Evolutionary conservation across 2,329 filamentous ascomycete species (phyloP).

Genomic region (Ophiocordyceps camponoti-rufipedis): DNA sequence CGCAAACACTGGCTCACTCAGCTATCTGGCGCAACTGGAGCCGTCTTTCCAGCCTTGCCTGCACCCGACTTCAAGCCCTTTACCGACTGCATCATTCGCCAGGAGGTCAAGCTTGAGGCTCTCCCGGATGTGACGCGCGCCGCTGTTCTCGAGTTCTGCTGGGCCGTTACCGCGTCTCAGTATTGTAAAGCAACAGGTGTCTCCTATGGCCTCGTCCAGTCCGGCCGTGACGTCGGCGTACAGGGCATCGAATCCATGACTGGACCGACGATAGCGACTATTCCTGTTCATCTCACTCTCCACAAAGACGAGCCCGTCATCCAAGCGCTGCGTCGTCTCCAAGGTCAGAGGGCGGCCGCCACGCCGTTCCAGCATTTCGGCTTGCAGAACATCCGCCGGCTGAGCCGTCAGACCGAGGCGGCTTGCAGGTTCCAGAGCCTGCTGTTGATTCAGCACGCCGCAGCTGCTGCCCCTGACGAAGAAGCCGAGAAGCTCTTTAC

Average conservation of each 20-base stretch:
- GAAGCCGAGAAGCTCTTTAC: background rate
- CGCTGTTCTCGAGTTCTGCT: background rate
- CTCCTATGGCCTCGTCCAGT: constrained; percentile 1
- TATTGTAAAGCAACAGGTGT: background rate
- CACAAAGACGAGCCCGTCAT: background rate
- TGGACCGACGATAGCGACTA: constrained; percentile 2
- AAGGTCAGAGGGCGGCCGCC: background rate
- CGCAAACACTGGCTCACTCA: background rate
- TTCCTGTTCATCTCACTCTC: background rate
- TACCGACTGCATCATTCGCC: background rate
- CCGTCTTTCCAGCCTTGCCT: background rate
- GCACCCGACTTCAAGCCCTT: background rate
- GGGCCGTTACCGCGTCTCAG: background rate
- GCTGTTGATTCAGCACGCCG: constrained; percentile 1
- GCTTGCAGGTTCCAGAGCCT: constrained; percentile 29
- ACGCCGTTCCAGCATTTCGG: constrained; percentile 31
- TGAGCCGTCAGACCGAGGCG: constrained; percentile 30
- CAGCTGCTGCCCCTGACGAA: background rate
- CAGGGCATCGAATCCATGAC: constrained; percentile 1
- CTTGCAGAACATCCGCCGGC: constrained; percentile 32
- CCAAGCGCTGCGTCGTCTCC: background rate
- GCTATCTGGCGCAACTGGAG: background rate
- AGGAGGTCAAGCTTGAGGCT: background rate
- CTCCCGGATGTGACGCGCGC: background rate
- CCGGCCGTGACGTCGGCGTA: constrained; percentile 1